Evolutionary conservation across 495 filamentous ascomycete species (phyloP).

Genomic region (Talaromyces nanjingensis): DNA sequence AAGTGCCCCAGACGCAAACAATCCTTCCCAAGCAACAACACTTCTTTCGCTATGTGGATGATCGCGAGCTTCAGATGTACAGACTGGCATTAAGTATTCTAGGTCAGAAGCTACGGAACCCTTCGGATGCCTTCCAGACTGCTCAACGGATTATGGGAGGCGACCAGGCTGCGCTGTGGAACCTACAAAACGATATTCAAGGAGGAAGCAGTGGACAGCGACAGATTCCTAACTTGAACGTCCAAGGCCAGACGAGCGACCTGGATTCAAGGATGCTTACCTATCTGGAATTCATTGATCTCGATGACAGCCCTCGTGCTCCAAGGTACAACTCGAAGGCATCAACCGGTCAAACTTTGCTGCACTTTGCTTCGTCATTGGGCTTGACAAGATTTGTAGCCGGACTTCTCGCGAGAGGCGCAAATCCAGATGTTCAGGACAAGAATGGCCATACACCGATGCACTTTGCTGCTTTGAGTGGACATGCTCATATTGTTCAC

Average conservation of each 20-base stretch:
- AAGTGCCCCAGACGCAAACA: conserved; percentile 34
- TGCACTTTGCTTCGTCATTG: conserved; percentile 72
- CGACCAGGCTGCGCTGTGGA: conserved; percentile 36
- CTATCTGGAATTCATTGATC: conserved; percentile 69
- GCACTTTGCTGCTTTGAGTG: conserved; percentile 75
- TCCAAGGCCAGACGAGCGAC: conserved; percentile 40
- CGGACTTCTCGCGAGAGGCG: conserved; percentile 74
- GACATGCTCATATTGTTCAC: conserved; percentile 67
- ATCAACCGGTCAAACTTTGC: conserved; percentile 67
- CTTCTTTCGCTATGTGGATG: conserved; percentile 74
- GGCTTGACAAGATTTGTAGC: conserved; percentile 72
- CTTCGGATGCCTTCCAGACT: conserved; percentile 43
- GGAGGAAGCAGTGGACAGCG: conserved; percentile 34
- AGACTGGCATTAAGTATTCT: conserved; percentile 40
- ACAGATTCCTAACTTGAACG: conserved; percentile 34
- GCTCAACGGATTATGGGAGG: conserved; percentile 46
- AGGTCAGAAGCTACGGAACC: conserved; percentile 40
- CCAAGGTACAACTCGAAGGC: conserved; percentile 57
- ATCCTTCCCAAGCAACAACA: conserved; percentile 48
- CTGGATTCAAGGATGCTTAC: conserved; percentile 68
- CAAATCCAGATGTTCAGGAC: conserved; percentile 67
- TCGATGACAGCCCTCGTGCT: conserved; percentile 62
- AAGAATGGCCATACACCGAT: conserved; percentile 77
- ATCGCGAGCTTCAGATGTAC: conserved; percentile 63
- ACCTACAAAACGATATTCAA: conserved; percentile 40